These are phyloP conservation scores for Stagonosporopsis tanaceti DNA, from an alignment of 2,329 filamentous ascomycete species.

Conservation along the genomic window DNA sequence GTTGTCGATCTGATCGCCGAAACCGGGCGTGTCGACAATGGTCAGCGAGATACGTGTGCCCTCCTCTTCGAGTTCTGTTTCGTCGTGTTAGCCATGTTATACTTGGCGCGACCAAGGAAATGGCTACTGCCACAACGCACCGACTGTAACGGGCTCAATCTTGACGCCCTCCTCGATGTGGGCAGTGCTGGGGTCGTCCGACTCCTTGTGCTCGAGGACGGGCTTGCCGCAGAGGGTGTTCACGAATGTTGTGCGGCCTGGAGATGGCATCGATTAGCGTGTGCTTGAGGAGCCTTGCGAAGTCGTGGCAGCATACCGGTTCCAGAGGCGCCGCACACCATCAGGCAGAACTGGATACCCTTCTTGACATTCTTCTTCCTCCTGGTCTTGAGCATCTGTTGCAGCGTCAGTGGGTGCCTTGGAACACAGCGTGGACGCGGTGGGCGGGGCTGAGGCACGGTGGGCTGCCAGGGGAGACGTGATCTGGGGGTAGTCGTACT, in stretches of 20 bases:
- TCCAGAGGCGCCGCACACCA: slow-evolving; percentile 99
- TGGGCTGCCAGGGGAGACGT: slow-evolving; percentile 33
- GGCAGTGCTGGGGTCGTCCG: slow-evolving; percentile 86
- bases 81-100: slow-evolving; percentile 14
- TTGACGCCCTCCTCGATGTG: slow-evolving; percentile 96
- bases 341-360: slow-evolving; percentile 99
- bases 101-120: neutral
- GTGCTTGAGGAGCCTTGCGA: neutral
- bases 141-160: slow-evolving; percentile 98
- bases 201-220: slow-evolving; percentile 90
- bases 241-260: slow-evolving; percentile 97
- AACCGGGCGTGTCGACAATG: slow-evolving; percentile 97
- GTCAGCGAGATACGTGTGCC: slow-evolving; percentile 97
- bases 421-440: slow-evolving; percentile 25
- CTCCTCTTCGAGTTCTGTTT: slow-evolving; percentile 87
- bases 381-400: slow-evolving; percentile 76
- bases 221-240: slow-evolving; percentile 98
- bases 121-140: slow-evolving; percentile 61
- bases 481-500: slow-evolving; percentile 42
- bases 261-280: slow-evolving; percentile 3
- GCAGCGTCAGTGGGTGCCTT: slow-evolving; percentile 37
- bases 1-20: slow-evolving; percentile 99
- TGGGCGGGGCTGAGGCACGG: slow-evolving; percentile 27
- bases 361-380: slow-evolving; percentile 99
- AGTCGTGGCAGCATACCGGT: slow-evolving; percentile 72